Percentiles rank a stretch among this genome's conserved stretches.
Conservation (phyloP, 2,329 filamentous ascomycete species). For the Zymoseptoria crescenta region DNA sequence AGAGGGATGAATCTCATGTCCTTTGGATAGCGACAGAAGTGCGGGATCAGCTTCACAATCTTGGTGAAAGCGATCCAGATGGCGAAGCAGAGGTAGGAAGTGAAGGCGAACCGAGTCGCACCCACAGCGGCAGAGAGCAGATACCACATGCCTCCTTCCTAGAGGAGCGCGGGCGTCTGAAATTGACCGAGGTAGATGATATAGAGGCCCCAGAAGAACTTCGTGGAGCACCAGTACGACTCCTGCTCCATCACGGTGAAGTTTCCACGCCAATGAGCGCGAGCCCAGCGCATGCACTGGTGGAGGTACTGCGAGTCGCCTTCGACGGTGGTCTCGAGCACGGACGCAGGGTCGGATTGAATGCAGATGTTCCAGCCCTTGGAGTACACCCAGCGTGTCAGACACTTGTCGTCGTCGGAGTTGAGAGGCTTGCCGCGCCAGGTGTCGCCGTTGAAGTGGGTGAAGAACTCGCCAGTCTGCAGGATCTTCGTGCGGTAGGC, state of each 20-base stretch:
- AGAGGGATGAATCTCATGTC: slow-evolving; percentile 46
- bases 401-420: slow-evolving; percentile 55
- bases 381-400: slow-evolving; percentile 47
- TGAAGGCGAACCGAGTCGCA: not conserved
- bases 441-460: slow-evolving; percentile 42
- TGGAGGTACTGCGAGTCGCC: slow-evolving; percentile 42
- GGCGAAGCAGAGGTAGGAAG: slow-evolving; percentile 12
- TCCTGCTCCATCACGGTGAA: slow-evolving; percentile 38
- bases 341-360: slow-evolving; percentile 43
- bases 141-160: slow-evolving; percentile 41
- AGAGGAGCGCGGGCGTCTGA: slow-evolving; percentile 49
- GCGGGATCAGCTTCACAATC: slow-evolving; percentile 48
- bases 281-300: slow-evolving; percentile 51
- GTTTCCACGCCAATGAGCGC: slow-evolving; percentile 54
- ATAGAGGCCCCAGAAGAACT: slow-evolving; percentile 48
- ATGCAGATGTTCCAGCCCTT: slow-evolving; percentile 48
- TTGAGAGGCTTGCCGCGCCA: slow-evolving; percentile 46
- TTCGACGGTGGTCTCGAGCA: slow-evolving; percentile 49
- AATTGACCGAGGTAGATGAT: slow-evolving; percentile 49
- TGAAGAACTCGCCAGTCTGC: slow-evolving; percentile 35
- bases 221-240: slow-evolving; percentile 24
- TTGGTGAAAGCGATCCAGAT: slow-evolving; percentile 51
- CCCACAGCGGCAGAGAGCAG: slow-evolving; percentile 25
- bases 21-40: slow-evolving; percentile 44
- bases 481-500: slow-evolving; percentile 47